These are phyloP conservation scores for Ophiocordyceps robertsii DNA, from an alignment of 2,329 filamentous ascomycete genomes.

Conservation along the genomic window DNA sequence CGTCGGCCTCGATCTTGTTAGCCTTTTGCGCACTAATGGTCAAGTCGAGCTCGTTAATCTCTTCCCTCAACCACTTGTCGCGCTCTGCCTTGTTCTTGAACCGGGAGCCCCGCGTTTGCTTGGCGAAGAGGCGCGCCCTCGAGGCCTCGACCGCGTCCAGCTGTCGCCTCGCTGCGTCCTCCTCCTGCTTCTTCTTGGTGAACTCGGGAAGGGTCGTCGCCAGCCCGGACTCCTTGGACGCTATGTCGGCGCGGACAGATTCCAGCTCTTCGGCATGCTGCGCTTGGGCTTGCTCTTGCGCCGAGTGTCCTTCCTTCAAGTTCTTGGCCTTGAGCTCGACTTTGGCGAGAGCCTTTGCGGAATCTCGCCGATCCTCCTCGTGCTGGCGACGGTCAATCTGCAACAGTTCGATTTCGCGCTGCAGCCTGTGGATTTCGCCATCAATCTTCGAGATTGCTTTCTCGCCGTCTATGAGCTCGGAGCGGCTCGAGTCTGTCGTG, in stretches of 20 bases:
- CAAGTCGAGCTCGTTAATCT: slow-evolving; percentile 68
- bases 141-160: slow-evolving; percentile 65
- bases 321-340: slow-evolving; percentile 74
- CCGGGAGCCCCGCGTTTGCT: slow-evolving; percentile 77
- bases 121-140: slow-evolving; percentile 71
- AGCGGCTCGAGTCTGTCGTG: slow-evolving; percentile 67
- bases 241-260: slow-evolving; percentile 60
- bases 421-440: slow-evolving; percentile 63
- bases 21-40: slow-evolving; percentile 71
- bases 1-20: slow-evolving; percentile 69
- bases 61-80: slow-evolving; percentile 66
- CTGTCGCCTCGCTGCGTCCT: slow-evolving; percentile 55
- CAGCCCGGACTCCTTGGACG: slow-evolving; percentile 64
- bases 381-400: slow-evolving; percentile 75
- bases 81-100: slow-evolving; percentile 83
- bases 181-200: slow-evolving; percentile 57
- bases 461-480: slow-evolving; percentile 65
- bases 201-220: slow-evolving; percentile 64
- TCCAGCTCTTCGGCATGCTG: slow-evolving; percentile 61
- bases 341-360: slow-evolving; percentile 68
- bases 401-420: slow-evolving; percentile 72
- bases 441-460: slow-evolving; percentile 67
- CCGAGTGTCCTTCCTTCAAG: slow-evolving; percentile 68
- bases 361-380: slow-evolving; percentile 79
- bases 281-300: slow-evolving; percentile 57